Evolutionary conservation across 2,329 filamentous ascomycete genomes (phyloP).

Genomic region (Colletotrichum sp.): DNA sequence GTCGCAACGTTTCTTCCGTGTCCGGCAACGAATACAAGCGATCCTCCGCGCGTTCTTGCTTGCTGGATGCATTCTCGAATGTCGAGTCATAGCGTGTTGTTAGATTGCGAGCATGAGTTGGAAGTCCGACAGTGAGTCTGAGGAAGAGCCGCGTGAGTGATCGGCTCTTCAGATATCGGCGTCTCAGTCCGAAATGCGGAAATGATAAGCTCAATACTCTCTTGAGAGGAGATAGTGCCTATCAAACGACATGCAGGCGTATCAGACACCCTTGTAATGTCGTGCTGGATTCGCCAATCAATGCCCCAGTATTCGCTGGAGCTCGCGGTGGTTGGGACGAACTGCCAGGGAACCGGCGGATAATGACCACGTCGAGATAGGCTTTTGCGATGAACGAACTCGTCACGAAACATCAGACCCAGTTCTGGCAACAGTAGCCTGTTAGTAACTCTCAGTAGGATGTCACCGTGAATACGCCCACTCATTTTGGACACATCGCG

Average conservation of each 20-base stretch:
- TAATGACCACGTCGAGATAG: neutral
- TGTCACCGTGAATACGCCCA: neutral
- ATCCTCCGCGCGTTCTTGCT: neutral
- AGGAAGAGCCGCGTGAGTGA: neutral
- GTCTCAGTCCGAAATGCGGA: neutral
- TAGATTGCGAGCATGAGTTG: neutral
- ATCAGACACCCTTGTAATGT: neutral
- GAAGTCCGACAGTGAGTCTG: neutral
- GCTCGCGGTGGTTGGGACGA: neutral
- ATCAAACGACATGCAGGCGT: neutral
- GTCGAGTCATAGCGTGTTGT: neutral
- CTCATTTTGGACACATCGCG: neutral
- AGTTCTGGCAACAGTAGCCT: neutral
- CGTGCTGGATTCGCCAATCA: neutral
- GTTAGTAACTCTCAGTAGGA: neutral
- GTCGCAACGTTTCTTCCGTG: neutral
- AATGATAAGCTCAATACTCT: neutral
- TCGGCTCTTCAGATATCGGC: neutral
- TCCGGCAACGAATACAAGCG: neutral
- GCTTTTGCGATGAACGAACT: neutral
- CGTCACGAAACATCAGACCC: neutral
- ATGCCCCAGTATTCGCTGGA: neutral
- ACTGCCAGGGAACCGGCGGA: neutral
- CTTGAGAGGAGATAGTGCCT: neutral
- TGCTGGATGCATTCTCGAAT: neutral